These are phyloP conservation scores for Phytophthora pluvialis DNA, from an alignment of 352 stramenopile species.

Conservation along the genomic window DNA sequence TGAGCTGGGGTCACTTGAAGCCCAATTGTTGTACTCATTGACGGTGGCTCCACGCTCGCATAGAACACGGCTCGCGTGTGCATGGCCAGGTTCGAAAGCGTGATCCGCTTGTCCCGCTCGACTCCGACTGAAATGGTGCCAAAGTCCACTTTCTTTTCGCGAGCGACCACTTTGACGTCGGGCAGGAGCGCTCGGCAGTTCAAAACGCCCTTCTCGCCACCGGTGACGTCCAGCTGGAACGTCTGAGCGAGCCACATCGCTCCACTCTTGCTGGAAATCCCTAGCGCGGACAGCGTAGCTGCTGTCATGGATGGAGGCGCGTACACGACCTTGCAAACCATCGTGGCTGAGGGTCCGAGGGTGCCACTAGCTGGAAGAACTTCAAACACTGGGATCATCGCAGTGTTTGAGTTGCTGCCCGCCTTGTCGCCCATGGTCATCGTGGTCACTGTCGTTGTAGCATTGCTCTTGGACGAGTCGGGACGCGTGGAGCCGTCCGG, in stretches of 20 bases:
- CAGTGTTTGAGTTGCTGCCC: neutral
- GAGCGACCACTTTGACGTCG: conserved; percentile 59
- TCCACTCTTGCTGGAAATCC: conserved; percentile 18
- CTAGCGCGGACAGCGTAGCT: conserved; percentile 11
- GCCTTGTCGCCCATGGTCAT: conserved; percentile 27
- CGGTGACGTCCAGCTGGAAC: conserved; percentile 63
- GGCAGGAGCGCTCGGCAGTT: conserved; percentile 56
- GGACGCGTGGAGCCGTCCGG: conserved; percentile 33
- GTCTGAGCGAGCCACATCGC: conserved; percentile 44
- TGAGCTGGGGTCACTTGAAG: conserved; percentile 52
- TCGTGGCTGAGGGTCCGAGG: conserved; percentile 38
- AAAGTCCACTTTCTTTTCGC: conserved; percentile 86
- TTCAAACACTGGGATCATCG: conserved; percentile 44
- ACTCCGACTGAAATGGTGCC: conserved; percentile 83
- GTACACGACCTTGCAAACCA: conserved; percentile 64
- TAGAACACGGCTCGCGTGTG: conserved; percentile 55
- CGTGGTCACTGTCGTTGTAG: conserved; percentile 31
- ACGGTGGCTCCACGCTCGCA: conserved; percentile 59
- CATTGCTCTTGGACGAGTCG: conserved; percentile 71
- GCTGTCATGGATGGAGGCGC: conserved; percentile 41
- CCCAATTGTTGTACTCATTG: conserved; percentile 41
- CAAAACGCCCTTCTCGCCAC: conserved; percentile 53
- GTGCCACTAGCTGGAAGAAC: conserved; percentile 54
- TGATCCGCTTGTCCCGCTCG: conserved; percentile 61
- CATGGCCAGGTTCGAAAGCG: conserved; percentile 45